Base-by-base conservation (phyloP, 306 rosid genomes). In the Acacia melanoxylon region DNA sequence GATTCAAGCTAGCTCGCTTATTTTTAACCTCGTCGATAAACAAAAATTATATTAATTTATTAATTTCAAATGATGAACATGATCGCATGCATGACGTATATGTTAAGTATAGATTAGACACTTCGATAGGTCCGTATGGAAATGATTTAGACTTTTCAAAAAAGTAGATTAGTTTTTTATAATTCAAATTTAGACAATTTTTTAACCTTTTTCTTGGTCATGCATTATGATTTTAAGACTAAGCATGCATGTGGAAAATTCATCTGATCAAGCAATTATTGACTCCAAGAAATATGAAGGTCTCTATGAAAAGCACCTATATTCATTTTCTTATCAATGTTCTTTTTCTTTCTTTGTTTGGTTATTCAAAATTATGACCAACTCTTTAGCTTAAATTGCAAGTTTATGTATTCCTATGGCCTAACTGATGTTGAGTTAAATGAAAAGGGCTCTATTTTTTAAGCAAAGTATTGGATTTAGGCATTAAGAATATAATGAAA, bases 341-440 rank as follows among this genome's bases (percentile, higher is more conserved):
- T 10, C 7, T 13, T 62, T 62, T 12, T 25, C 6, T 14, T 14
- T 3, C 29, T 56, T n/a, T 9, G 0, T 56, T 9, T 3, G n/a
- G 8, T 7, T 56, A 7, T n/a, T 20, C 4, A 1, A 19, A 6
- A 12, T 27, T 13, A 62, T 27, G 65, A 22, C 27, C 56, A 71
- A 75, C 75, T 46, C 24, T 72, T 59, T 75, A 78, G 71, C 84
- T 79, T 82, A 66, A 29, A 45, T 25, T 68, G 70, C 69, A 82
- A 80, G 85, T 80, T 75, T 74, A 13, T 78, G 22, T n/a, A 69
- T 80, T 68, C 33, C 40, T 56, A 70, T 33, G 72, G 66, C 76
- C 16, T 59, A 59, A 22, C 61, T 52, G 61, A 52, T 52, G 61
- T 52, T 58, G 27, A 58, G 12, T 22, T 58, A 58, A 58, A 58